Base-by-base conservation (phyloP, 352 stramenopile genomes). In the Globisporangium ultimum region DNA sequence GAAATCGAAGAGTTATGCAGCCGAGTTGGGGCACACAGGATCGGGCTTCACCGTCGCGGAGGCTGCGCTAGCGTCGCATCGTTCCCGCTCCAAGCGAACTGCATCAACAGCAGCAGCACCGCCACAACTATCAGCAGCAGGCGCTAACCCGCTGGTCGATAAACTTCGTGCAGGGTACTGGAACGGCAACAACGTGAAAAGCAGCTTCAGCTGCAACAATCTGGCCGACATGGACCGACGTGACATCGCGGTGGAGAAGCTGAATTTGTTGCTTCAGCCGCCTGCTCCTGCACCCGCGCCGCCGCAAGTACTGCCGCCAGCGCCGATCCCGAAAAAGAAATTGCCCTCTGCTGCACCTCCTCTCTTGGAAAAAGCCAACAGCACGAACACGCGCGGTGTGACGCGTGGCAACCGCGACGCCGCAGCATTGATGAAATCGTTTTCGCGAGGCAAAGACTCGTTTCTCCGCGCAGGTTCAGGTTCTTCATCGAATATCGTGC, bases 181-280 rank as follows among this genome's bases (percentile, higher is more conserved):
- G 82, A 89, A 89, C 50, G 74, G 72, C 36, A 86, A 74, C 55
- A 89, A 87, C 61, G 70, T 89, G 52, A 91, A 84, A 57, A 89
- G 77, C 67, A 91, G 82, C 67, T 88, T 89, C 43, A 91, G 82
- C 55, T 89, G 78, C 73, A 91, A 91, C 66, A 91, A 91, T 51
- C 53, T 91, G 18, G 58, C 78, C 3, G 82, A 91, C 43, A 75
- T 89, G 38, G 82, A 88, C 60, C 65, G 74, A 12, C 70, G 68
- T 11, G 78, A 78, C 28, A 53, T 82, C 9, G 24, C 71, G 48
- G 61, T 86, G 40, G 73, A 87, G 48, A 64, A 70, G 28, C 36
- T 64, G 13, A 60, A 66, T 20, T 53, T 53, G 0, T 21, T 36
- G 15, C 42, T 54, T 12, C 24, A 15, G 22, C 40, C 20, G 28